These are phyloP conservation scores for Dalechampia spathulata DNA, from an alignment of 441 rosid genomes.

Conservation along the genomic window DNA sequence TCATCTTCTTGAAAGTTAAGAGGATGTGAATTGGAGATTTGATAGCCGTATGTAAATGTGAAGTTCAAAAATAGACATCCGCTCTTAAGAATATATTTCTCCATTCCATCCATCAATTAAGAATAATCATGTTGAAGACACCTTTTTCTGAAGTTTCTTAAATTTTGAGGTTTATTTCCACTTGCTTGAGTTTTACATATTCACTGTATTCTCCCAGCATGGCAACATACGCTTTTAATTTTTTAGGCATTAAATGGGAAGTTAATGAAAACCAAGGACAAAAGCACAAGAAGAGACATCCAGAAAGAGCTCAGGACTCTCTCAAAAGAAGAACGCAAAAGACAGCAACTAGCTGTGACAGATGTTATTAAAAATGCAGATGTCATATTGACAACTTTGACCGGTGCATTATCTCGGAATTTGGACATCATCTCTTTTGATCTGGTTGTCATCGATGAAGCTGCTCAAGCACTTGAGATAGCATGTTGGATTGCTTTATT, in stretches of 20 bases:
- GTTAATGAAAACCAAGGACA: slow-evolving; percentile 78
- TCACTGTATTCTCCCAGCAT: slow-evolving; percentile 5
- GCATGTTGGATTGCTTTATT: slow-evolving; percentile 91
- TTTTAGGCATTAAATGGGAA: slow-evolving; percentile 73
- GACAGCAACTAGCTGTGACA: slow-evolving; percentile 89
- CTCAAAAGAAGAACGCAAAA: slow-evolving; percentile 88
- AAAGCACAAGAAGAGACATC: slow-evolving; percentile 62
- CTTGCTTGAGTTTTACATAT: slow-evolving; percentile 6
- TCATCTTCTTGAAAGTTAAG: neutral
- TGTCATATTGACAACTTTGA: slow-evolving; percentile 79
- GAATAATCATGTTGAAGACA: neutral
- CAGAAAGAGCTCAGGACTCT: slow-evolving; percentile 85
- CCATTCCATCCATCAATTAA: neutral
- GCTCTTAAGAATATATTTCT: neutral
- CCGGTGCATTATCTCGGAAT: slow-evolving; percentile 76
- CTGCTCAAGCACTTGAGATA: slow-evolving; percentile 98
- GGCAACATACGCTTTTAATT: slow-evolving; percentile 11
- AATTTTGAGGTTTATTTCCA: slow-evolving; percentile 6
- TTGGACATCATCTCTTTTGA: slow-evolving; percentile 68
- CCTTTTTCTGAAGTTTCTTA: slow-evolving; percentile 1
- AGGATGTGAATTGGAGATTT: slow-evolving; percentile 1
- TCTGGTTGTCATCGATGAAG: slow-evolving; percentile 95
- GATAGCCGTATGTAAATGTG: neutral
- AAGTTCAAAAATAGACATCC: neutral
- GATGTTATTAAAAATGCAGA: slow-evolving; percentile 86